Conservation (phyloP, 2,329 filamentous ascomycete species). For the Stemphylium beticola region DNA sequence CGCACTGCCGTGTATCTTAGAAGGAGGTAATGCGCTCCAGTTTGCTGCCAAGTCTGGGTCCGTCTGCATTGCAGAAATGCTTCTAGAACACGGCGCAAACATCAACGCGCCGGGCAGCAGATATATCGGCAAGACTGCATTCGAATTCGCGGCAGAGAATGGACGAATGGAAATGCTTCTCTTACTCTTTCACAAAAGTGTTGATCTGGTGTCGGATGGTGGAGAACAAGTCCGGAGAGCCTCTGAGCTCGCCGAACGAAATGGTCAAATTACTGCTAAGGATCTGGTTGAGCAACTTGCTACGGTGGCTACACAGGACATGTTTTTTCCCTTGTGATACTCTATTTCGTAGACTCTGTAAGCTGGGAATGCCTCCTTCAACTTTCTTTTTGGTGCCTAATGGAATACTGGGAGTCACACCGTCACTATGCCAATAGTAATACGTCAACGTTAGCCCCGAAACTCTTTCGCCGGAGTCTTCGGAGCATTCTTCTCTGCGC, state of each 20-base stretch:
- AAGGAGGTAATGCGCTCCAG: conserved; percentile 18
- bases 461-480: no score
- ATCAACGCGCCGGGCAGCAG: background rate
- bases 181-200: conserved; percentile 13
- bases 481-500: no score
- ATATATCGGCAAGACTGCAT: conserved; percentile 13
- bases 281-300: background rate
- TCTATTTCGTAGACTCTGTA: background rate
- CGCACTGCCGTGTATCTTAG: conserved; percentile 3
- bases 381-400: no score
- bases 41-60: conserved; percentile 15
- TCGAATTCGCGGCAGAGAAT: conserved; percentile 19
- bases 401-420: no score
- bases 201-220: conserved; percentile 14
- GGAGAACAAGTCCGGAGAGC: conserved; percentile 15
- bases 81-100: background rate
- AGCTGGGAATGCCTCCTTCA: no score
- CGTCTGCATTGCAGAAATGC: conserved; percentile 10
- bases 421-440: no score
- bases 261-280: conserved; percentile 14
- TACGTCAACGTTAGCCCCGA: no score
- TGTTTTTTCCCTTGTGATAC: background rate
- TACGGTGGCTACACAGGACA: background rate
- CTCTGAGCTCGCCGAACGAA: conserved; percentile 15
- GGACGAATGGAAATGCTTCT: conserved; percentile 22